phyloP scores from a whole-genome alignment of 768 basidiomycete species.

The Amanita inopinata region DNA sequence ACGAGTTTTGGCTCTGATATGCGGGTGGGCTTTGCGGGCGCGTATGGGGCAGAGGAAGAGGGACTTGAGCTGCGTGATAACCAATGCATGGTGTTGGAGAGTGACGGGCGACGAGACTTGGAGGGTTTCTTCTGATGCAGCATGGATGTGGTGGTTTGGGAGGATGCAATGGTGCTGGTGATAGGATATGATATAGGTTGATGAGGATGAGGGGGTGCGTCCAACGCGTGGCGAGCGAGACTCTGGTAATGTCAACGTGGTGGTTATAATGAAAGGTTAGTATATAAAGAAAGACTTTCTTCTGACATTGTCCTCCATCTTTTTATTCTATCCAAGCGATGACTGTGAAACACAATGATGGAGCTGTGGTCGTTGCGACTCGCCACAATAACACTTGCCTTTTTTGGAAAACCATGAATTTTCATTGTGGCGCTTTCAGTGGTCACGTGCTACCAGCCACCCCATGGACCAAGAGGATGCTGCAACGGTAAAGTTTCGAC shows the following conservation, averaged over 20 bases:
- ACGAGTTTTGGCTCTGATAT: constrained; percentile 36
- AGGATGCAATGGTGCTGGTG: constrained; percentile 16
- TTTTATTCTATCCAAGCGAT: not conserved
- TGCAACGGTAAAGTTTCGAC: constrained; percentile 34
- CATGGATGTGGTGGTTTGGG: constrained; percentile 14
- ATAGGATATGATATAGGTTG: constrained; percentile 19
- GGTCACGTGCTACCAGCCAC: not conserved
- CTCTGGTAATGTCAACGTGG: constrained; percentile 20
- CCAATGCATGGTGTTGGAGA: constrained; percentile 44
- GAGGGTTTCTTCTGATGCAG: constrained; percentile 18
- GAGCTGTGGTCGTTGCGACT: no score
- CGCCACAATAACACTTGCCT: constrained; percentile 14
- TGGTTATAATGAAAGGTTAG: constrained; percentile 11
- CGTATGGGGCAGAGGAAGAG: constrained; percentile 17
- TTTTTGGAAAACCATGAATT: constrained; percentile 8
- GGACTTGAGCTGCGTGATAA: constrained; percentile 30
- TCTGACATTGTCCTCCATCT: constrained; percentile 1
- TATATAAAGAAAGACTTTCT: constrained; percentile 8
- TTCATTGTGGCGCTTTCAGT: not conserved
- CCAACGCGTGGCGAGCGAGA: constrained; percentile 23
- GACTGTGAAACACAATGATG: constrained; percentile 5
- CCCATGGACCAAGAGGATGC: constrained; percentile 12
- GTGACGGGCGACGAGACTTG: constrained; percentile 24
- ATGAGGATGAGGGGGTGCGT: constrained; percentile 15
- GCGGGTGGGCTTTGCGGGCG: constrained; percentile 26